These are phyloP conservation scores for Nemania bipapillata DNA, from an alignment of 2,329 filamentous ascomycete species.

Conservation along the genomic window DNA sequence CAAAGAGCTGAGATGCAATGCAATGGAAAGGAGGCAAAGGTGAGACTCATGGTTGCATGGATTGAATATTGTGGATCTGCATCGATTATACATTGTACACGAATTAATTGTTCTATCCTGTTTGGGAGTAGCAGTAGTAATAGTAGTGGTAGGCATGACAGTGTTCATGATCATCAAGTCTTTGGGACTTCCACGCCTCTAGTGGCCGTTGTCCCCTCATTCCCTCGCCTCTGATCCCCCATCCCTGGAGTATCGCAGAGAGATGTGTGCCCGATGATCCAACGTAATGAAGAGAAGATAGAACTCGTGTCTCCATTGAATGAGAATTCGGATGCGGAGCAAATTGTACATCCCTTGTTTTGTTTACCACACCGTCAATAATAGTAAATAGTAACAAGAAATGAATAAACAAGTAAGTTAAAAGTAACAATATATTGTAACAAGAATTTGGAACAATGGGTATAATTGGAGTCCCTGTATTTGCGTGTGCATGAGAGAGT, in stretches of 20 bases:
- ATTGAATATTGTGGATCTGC: no score
- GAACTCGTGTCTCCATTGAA: neutral
- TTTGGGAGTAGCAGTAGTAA: neutral
- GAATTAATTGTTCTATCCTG: slow-evolving; percentile 20
- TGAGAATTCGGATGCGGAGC: neutral
- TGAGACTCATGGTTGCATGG: no score
- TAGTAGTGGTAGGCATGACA: no score
- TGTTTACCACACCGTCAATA: slow-evolving; percentile 14
- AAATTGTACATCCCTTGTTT: slow-evolving; percentile 4
- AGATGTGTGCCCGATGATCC: slow-evolving; percentile 17
- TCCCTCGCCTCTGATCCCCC: no score
- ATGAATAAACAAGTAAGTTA: neutral
- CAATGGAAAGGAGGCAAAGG: neutral
- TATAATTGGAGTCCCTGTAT: no score
- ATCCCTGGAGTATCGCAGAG: neutral
- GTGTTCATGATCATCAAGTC: slow-evolving; percentile 20
- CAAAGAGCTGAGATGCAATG: neutral
- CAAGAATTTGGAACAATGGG: slow-evolving; percentile 8
- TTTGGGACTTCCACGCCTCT: neutral
- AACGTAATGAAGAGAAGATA: slow-evolving; percentile 20
- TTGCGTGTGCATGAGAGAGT: no score
- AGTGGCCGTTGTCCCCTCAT: neutral
- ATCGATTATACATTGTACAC: slow-evolving; percentile 6
- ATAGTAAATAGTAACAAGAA: slow-evolving; percentile 15
- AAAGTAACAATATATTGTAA: slow-evolving; percentile 10